phyloP scores from a whole-genome alignment of 2,329 filamentous ascomycete genomes.

The Coleophoma crateriformis region DNA sequence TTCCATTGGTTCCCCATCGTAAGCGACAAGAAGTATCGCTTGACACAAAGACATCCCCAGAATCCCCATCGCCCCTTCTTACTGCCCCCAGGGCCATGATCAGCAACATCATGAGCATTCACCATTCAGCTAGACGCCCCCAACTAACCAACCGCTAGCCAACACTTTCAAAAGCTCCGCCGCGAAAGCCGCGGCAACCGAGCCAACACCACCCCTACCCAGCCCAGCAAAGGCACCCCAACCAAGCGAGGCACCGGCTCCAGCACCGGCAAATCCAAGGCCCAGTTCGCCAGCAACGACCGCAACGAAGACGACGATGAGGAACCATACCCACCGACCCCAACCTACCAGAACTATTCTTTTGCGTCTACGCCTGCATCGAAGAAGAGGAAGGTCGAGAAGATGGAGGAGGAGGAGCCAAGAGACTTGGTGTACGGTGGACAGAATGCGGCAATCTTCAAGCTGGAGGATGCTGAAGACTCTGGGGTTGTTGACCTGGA shows the following conservation, averaged over 20 bases:
- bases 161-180: slow-evolving; percentile 26
- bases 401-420: slow-evolving; percentile 7
- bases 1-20: background rate
- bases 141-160: slow-evolving; percentile 11
- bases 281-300: background rate
- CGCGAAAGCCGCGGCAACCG: background rate
- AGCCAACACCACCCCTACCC: background rate
- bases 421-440: background rate
- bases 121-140: no score
- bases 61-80: background rate
- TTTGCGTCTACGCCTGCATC: background rate
- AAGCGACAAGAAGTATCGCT: background rate
- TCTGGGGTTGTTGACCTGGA: background rate
- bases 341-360: no score
- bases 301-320: slow-evolving; percentile 5
- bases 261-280: background rate
- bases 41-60: background rate
- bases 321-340: background rate
- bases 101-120: no score
- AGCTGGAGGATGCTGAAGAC: slow-evolving; percentile 6
- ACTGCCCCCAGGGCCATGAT: no score
- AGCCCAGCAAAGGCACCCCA: background rate
- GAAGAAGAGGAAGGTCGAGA: slow-evolving; percentile 12
- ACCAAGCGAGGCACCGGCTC: background rate
- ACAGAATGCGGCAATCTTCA: slow-evolving; percentile 7